Conservation (phyloP, 768 basidiomycete species). For the Cubamyces lactineus region DNA sequence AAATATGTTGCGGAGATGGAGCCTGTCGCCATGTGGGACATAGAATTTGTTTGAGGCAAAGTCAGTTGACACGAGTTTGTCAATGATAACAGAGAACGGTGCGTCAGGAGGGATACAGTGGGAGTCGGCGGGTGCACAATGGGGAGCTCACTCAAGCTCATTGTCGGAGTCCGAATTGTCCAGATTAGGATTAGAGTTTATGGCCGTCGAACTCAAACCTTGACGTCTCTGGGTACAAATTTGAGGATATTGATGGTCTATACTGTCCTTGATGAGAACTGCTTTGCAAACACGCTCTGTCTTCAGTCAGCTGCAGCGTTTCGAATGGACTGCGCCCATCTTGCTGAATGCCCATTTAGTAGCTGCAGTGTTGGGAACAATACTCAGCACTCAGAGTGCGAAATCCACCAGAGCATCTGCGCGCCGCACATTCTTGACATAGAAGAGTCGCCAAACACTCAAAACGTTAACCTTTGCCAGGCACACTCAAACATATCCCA, state of each 20-base stretch:
- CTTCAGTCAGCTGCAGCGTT: background rate
- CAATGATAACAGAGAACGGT: background rate
- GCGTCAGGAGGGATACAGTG: background rate
- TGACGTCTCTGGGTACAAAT: background rate
- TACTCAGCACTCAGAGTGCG: background rate
- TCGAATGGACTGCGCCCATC: conserved; percentile 4
- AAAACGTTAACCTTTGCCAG: conserved; percentile 1
- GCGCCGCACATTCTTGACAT: background rate
- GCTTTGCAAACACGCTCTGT: background rate
- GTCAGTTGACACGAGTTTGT: background rate
- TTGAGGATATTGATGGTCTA: background rate
- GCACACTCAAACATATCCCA: conserved; percentile 15
- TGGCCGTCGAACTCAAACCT: background rate
- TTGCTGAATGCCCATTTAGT: conserved; percentile 4
- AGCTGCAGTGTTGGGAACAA: conserved; percentile 12
- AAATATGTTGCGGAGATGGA: background rate
- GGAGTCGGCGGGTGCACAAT: no score
- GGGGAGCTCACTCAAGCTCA: no score
- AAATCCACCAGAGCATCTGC: background rate
- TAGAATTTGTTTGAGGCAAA: no score
- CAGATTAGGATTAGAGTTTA: background rate
- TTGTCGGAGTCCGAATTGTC: no score
- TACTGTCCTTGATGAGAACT: conserved; percentile 1
- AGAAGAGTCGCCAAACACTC: background rate
- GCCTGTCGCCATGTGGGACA: background rate